Evolutionary conservation across 768 basidiomycete genomes (phyloP).

Genomic region (Tulasnella sp.): DNA sequence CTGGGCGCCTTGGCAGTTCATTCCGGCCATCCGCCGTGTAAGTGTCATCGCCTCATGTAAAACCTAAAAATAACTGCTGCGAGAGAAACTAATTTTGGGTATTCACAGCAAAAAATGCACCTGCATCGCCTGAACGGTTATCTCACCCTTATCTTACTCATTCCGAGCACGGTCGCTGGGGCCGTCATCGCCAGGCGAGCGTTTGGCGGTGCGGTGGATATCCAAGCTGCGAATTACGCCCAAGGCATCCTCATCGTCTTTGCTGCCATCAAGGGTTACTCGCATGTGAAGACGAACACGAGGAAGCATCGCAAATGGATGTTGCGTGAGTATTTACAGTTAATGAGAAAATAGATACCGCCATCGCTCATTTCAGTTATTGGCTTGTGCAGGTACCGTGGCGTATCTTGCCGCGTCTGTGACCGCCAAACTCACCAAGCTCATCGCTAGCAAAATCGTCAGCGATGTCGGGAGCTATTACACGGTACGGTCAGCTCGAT

Average conservation of each 20-base stretch:
- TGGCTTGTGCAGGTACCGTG: neutral
- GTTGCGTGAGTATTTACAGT: slow-evolving; percentile 1
- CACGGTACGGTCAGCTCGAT: neutral
- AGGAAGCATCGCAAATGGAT: slow-evolving; percentile 17
- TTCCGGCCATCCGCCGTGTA: slow-evolving; percentile 15
- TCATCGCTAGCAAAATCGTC: slow-evolving; percentile 6
- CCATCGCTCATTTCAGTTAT: too few relatives aligned
- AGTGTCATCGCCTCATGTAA: neutral
- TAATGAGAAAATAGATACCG: too few relatives aligned
- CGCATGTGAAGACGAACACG: slow-evolving; percentile 3
- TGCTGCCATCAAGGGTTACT: neutral
- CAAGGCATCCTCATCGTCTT: neutral
- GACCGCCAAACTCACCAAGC: neutral
- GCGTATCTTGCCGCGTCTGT: neutral
- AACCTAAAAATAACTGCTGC: too few relatives aligned
- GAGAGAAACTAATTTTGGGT: neutral
- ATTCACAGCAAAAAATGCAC: neutral
- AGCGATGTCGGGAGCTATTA: slow-evolving; percentile 1
- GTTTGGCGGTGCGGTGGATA: slow-evolving; percentile 1
- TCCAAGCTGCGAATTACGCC: slow-evolving; percentile 5
- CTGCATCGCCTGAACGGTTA: slow-evolving; percentile 16
- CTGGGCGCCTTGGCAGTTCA: slow-evolving; percentile 11
- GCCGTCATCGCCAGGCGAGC: slow-evolving; percentile 10
- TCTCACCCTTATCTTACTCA: slow-evolving; percentile 9
- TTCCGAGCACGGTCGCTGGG: neutral